These are phyloP conservation scores for Citrullus colocynthis DNA, from an alignment of 306 rosid genomes.

Conservation along the genomic window DNA sequence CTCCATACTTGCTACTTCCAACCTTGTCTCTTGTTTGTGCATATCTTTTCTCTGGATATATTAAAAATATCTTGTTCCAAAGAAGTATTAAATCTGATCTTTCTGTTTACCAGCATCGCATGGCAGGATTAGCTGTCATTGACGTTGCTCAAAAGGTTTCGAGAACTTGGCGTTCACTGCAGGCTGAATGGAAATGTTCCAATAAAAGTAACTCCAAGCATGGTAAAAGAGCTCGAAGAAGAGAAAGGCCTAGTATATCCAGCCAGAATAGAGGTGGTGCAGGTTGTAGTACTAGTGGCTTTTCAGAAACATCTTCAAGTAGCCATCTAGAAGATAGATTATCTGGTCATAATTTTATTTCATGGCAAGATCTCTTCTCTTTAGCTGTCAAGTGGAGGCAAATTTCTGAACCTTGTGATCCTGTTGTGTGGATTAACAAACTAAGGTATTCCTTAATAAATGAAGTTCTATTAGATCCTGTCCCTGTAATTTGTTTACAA, in stretches of 20 bases:
- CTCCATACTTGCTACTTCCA: neutral
- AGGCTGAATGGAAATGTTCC: conserved; percentile 59
- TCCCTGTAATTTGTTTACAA: neutral
- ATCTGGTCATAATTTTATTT: conserved; percentile 38
- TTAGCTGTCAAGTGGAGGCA: conserved; percentile 89
- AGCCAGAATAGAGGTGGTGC: conserved; percentile 97
- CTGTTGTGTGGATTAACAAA: conserved; percentile 89
- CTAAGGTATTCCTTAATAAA: conserved; percentile 45
- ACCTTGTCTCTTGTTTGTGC: neutral
- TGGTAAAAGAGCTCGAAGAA: conserved; percentile 70
- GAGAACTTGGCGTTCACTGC: conserved; percentile 84
- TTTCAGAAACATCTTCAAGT: conserved; percentile 37
- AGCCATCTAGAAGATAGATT: conserved; percentile 50
- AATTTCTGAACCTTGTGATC: conserved; percentile 89
- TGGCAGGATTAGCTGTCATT: conserved; percentile 94
- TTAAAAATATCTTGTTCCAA: neutral
- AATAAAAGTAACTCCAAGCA: conserved; percentile 51
- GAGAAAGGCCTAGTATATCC: conserved; percentile 60
- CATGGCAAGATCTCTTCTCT: conserved; percentile 75
- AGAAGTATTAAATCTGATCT: neutral
- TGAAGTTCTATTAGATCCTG: neutral
- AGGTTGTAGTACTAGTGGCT: conserved; percentile 82
- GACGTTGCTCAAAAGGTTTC: conserved; percentile 95
- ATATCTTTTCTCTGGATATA: neutral
- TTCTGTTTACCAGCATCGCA: conserved; percentile 73